phyloP scores from a whole-genome alignment of 495 filamentous ascomycete species.

The Penicillium parvum region DNA sequence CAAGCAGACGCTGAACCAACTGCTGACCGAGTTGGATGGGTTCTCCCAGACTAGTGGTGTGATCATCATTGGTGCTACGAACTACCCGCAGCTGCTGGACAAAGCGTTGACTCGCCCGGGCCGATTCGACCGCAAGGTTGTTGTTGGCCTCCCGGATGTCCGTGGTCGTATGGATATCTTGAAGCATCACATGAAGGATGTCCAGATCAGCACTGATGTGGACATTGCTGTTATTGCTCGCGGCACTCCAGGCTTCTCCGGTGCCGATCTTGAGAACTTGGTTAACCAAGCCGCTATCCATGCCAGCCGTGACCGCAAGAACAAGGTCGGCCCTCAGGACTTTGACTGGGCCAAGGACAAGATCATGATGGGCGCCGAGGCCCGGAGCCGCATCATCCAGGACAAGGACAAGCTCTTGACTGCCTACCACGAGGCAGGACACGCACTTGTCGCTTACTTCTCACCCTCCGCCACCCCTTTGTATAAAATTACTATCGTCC shows the following conservation, averaged over 20 bases:
- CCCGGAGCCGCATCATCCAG: constrained; percentile 79
- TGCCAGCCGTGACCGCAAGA: constrained; percentile 74
- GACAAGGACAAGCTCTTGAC: constrained; percentile 84
- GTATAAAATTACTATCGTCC: constrained; percentile 96
- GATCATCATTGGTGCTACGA: constrained; percentile 92
- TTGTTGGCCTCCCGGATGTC: constrained; percentile 89
- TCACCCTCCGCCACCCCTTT: constrained; percentile 67
- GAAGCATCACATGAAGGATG: constrained; percentile 83
- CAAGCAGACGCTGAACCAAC: constrained; percentile 94
- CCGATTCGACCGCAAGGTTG: constrained; percentile 88
- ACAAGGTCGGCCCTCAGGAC: constrained; percentile 68
- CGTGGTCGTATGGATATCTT: constrained; percentile 89
- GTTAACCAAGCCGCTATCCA: constrained; percentile 94
- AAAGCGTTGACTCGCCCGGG: constrained; percentile 92
- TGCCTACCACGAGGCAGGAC: constrained; percentile 95
- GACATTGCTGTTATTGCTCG: constrained; percentile 78
- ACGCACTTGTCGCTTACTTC: constrained; percentile 83
- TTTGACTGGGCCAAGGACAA: constrained; percentile 98
- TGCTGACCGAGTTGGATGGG: constrained; percentile 96
- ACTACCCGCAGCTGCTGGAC: constrained; percentile 90
- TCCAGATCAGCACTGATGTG: constrained; percentile 72
- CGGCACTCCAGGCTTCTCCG: constrained; percentile 87
- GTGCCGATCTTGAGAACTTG: constrained; percentile 92
- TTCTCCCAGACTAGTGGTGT: constrained; percentile 92
- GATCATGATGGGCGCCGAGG: constrained; percentile 95